Evolutionary conservation across 2,329 filamentous ascomycete genomes (phyloP).

Genomic region (Paraconiothyrium brasiliense): DNA sequence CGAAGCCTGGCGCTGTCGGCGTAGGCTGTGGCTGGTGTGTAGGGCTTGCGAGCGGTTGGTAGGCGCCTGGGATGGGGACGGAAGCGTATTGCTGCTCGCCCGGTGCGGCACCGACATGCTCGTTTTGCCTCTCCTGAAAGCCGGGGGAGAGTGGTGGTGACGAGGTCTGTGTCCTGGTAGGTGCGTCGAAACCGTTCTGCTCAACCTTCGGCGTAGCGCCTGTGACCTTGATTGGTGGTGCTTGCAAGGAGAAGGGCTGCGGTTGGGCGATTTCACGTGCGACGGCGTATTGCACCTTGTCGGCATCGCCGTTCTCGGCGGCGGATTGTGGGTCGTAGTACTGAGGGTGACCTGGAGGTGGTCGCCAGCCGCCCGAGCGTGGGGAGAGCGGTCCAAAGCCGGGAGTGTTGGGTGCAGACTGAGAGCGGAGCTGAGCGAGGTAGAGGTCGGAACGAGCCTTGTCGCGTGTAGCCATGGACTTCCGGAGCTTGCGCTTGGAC

Average conservation of each 20-base stretch:
- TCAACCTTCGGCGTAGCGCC: conserved; percentile 76
- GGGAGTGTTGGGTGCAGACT: conserved; percentile 94
- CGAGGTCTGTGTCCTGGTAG: conserved; percentile 47
- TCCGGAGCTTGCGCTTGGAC: conserved; percentile 92
- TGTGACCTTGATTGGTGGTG: conserved; percentile 81
- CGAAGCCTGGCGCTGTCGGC: conserved; percentile 42
- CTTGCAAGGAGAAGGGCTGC: conserved; percentile 83
- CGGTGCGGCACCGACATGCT: conserved; percentile 74
- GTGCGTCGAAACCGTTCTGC: conserved; percentile 68
- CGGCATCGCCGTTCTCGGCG: conserved; percentile 62
- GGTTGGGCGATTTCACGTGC: conserved; percentile 57
- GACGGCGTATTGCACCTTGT: conserved; percentile 49
- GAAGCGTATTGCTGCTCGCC: conserved; percentile 85
- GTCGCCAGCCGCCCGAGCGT: conserved; percentile 61
- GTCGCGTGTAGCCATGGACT: conserved; percentile 96
- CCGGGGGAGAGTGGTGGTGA: conserved; percentile 50
- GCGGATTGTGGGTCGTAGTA: conserved; percentile 57
- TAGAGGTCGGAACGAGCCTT: conserved; percentile 94
- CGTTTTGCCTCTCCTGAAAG: conserved; percentile 61
- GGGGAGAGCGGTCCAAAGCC: conserved; percentile 77
- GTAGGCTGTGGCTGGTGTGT: conserved; percentile 49
- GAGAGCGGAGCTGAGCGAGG: conserved; percentile 72
- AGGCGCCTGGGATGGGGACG: conserved; percentile 89
- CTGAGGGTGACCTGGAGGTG: conserved; percentile 55
- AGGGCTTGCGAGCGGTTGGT: conserved; percentile 62